Evolutionary conservation across 371 early-diverging fungal species (phyloP), one percentile per base, ranked within the genome.

Genomic region (Syncephalastrum monosporum): DNA sequence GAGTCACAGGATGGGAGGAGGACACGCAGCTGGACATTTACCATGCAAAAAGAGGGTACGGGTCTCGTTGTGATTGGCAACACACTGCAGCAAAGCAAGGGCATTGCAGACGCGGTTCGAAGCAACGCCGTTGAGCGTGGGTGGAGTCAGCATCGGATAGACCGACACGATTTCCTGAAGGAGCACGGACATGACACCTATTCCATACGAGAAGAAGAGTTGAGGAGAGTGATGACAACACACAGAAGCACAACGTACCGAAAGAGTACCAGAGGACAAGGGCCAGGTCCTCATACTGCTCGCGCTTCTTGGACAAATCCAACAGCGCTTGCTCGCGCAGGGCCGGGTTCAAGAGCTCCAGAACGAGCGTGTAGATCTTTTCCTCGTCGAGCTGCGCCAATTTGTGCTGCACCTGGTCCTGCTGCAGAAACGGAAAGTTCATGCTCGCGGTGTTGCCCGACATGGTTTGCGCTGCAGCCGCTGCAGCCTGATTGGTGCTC

Each of bases 101-200:
- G 97, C 96, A 72, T 97, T 97, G 72, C 98, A 97, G 17, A 96
- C 97, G 44, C 97, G 85, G 67, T 95, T 96, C 12, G 94, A 93
- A 21, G 90, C 88, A 38, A 87, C 88, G 24, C 88, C 89, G n/a
- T 93, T 91, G 54, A 98, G 75, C 6, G 89, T 85, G 17, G 96
- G 91, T 19, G 96, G 94, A 14, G 85, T 83, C 53, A 98, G 81
- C 60, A 90, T 68, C 24, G 98, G 96, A 72, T 98, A 98, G 3
- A 95, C 94, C 15, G 90, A 82, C 19, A 95, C 88, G 50, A 98
- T 94, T 71, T 98, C 98, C 70, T 96, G 97, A 23, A 96, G 82
- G 21, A 98, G 81, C 16, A 92, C 91, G 10, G 96, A 82, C 89
- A 95, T 95, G 21, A 96, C 94, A 47, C 91, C 91, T 90, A 69